Evolutionary conservation across 768 basidiomycete species (phyloP), one percentile per base, ranked within the genome.

Genomic region (Favolaschia claudopus): DNA sequence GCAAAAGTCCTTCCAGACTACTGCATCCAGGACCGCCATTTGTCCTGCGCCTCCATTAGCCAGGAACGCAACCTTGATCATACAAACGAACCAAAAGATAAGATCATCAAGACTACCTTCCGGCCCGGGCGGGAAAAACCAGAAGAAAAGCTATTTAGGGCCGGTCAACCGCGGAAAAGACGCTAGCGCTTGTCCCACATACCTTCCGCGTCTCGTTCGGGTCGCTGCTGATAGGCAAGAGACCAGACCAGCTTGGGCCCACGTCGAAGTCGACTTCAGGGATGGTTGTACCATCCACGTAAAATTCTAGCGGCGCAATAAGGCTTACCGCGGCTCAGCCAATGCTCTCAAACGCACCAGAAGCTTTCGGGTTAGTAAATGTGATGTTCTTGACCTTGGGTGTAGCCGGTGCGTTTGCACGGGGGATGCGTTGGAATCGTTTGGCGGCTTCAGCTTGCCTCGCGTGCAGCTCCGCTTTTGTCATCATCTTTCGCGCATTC

Each of bases 1-100:
- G 87, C 4, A 92, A 68, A 32, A 88, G 70, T 17, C 89, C 91
- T 68, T 89, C 85, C 0, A 92, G 75, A 2, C 89, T 89, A 12
- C 88, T 90, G 65, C 90, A 91, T 27, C 91, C 89, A 0, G 90
- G 91, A 1, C 91, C 89, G n/a, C 90, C 90, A 62, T 91, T 91
- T 5, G 86, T 89, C 89, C 89, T 90, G 65, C 20, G 49, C 51
- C 12, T 7, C 15, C 40, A 37, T 55, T 46, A 31, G 8, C 27
- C 42, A 42, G 28, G n/a, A 33, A 38, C 8, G 20, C 24, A 19
- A 57, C 52, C 17, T 13, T 17, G 32, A 12, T 15, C 40, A 45
- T 13, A 20, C 31, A 28, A n/a, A 45, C 74, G 45, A 64, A 88
- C 90, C 90, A 92, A 72, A 91, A 89, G 29, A 92, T 87, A 39